phyloP scores from a whole-genome alignment of 192 early-diverging fungal genomes.

The Globomyces pollinis-pini region DNA sequence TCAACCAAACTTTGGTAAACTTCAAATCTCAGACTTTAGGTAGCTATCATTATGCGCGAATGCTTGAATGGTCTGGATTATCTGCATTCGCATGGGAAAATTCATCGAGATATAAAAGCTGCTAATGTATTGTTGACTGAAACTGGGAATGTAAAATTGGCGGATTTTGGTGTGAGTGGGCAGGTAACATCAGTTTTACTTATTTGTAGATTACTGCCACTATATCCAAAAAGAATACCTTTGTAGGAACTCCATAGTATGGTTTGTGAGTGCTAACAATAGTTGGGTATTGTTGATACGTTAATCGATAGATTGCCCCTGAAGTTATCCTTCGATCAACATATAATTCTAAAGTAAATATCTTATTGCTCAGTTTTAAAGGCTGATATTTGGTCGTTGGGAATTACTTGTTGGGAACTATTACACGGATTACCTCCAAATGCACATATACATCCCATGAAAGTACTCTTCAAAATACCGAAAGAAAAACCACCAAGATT shows the following conservation, averaged over 20 bases:
- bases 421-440: slow-evolving; percentile 78
- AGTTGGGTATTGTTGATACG: too few relatives aligned
- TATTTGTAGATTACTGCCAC: slow-evolving; percentile 25
- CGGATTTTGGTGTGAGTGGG: slow-evolving; percentile 96
- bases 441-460: slow-evolving; percentile 90
- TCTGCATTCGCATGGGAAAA: slow-evolving; percentile 72
- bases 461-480: slow-evolving; percentile 87
- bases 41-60: slow-evolving; percentile 72
- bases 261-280: too few relatives aligned
- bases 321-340: slow-evolving; percentile 45
- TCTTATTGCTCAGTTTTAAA: slow-evolving; percentile 97
- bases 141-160: slow-evolving; percentile 83
- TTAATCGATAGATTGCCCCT: slow-evolving; percentile 55
- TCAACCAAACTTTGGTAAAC: slow-evolving; percentile 47
- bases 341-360: slow-evolving; percentile 69
- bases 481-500: slow-evolving; percentile 75
- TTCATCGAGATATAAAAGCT: slow-evolving; percentile 84
- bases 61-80: slow-evolving; percentile 85
- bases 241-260: slow-evolving; percentile 93
- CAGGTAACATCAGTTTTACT: slow-evolving; percentile 46
- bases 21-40: slow-evolving; percentile 65
- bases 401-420: slow-evolving; percentile 73
- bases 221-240: slow-evolving; percentile 86
- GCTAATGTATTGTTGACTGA: slow-evolving; percentile 76
- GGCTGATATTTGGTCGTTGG: slow-evolving; percentile 98